Evolutionary conservation across 306 rosid species (phyloP).

Genomic region (Luffa acutangula): DNA sequence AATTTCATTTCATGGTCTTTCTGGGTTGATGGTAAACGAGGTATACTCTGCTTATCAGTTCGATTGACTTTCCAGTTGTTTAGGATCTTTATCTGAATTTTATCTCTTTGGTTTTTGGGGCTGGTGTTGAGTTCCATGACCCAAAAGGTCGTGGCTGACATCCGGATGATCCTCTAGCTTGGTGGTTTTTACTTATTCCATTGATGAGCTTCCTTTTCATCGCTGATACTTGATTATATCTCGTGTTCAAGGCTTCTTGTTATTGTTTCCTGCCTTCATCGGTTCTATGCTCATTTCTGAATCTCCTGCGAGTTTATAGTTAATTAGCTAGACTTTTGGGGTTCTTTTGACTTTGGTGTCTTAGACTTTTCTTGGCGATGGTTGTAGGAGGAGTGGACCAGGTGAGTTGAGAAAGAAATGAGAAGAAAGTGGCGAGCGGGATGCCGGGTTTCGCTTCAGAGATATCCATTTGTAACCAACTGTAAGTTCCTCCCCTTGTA

Average conservation of each 20-base stretch:
- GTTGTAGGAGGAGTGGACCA: neutral
- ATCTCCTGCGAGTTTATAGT: neutral
- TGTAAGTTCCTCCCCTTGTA: neutral
- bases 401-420: neutral
- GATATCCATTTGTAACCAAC: slow-evolving; percentile 1
- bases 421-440: slow-evolving; percentile 3
- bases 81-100: neutral
- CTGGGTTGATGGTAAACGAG: neutral
- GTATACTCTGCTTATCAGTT: neutral
- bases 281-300: neutral
- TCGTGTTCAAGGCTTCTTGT: neutral
- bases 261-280: neutral
- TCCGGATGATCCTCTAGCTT: neutral
- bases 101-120: neutral
- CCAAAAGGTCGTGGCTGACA: neutral
- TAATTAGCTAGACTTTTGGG: neutral
- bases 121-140: neutral
- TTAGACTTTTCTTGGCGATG: neutral
- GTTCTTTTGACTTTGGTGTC: neutral
- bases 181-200: neutral
- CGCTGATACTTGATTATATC: neutral
- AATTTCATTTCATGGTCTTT: neutral
- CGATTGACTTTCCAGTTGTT: neutral
- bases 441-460: neutral
- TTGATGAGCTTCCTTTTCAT: neutral